phyloP scores from a whole-genome alignment of 192 early-diverging fungal genomes.

The Coemansia sp. region DNA sequence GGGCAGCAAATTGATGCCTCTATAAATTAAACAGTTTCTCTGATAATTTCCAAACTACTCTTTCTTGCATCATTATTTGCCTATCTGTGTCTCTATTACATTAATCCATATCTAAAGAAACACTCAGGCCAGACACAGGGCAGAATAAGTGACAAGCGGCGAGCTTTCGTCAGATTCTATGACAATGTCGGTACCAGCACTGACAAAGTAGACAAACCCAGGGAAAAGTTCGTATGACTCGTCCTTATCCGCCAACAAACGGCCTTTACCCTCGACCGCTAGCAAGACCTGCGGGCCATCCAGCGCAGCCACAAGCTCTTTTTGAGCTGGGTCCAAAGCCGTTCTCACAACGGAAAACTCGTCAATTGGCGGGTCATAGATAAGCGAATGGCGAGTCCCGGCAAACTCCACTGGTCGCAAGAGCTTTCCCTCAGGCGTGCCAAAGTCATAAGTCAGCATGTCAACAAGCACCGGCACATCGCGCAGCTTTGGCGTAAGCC shows the following conservation, averaged over 20 bases:
- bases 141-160: constrained; percentile 17
- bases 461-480: constrained; percentile 83
- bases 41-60: too few relatives aligned
- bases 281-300: constrained; percentile 85
- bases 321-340: constrained; percentile 38
- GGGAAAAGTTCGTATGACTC: constrained; percentile 45
- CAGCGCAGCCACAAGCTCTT: constrained; percentile 59
- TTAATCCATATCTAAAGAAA: too few relatives aligned
- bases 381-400: constrained; percentile 50
- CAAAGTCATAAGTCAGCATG: constrained; percentile 91
- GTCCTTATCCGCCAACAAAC: constrained; percentile 13
- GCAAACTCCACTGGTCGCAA: constrained; percentile 61
- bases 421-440: constrained; percentile 77
- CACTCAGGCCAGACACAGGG: constrained; percentile 10
- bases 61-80: too few relatives aligned
- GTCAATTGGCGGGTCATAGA: constrained; percentile 96
- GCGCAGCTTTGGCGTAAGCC: constrained; percentile 91
- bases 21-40: too few relatives aligned
- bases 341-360: constrained; percentile 88
- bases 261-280: constrained; percentile 75
- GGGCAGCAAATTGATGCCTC: too few relatives aligned
- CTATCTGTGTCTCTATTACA: too few relatives aligned
- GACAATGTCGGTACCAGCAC: constrained; percentile 47
- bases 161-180: constrained; percentile 27
- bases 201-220: constrained; percentile 80